Base-by-base conservation (phyloP, 371 early-diverging fungal species). In the Choanephora cucurbitarum region DNA sequence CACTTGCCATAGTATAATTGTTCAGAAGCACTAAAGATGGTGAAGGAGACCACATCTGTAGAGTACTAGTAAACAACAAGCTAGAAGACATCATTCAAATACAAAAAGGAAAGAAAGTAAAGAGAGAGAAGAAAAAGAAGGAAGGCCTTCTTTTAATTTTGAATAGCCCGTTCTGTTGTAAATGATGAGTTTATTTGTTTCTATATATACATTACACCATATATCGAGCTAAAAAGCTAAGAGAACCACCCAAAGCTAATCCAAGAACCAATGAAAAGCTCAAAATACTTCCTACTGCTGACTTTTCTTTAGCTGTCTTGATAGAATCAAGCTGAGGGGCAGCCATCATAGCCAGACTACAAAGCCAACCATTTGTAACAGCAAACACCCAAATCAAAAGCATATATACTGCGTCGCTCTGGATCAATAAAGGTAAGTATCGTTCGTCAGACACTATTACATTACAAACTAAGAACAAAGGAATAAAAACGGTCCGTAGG, bases 321-420 rank as follows among this genome's bases (percentile, higher is more conserved):
- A 73, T 53, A 14, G 75, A 71, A 10, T 78, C 65, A 8, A 86
- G 60, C 23, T 83, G 72, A 1, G 92, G 92, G 2, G 86, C 92
- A 5, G 83, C 73, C 84, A 92, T 91, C 78, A 92, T 90, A n/a
- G 77, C 55, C 40, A 89, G 63, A 44, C 90, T 84, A 32, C 80
- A 81, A 32, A 90, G 43, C 70, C 85, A 88, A 0, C 93, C 93
- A 56, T 87, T 89, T 17, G 86, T 75, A 21, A 84, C 48, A 11
- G 88, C 84, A 58, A 92, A 87, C 39, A 88, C 11, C 55, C 77
- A 67, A 21, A 91, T 68, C 14, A 90, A 56, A 1, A 78, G 14
- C 48, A 89, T 81, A 60, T 86, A 91, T 17, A 72, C 53, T 37
- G 67, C 55, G 63, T 91, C 92, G n/a, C 71, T 77, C 9, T 64